These are phyloP conservation scores for Zygotorulaspora sp. DNA, from an alignment of 805 yeast species.

Conservation along the genomic window DNA sequence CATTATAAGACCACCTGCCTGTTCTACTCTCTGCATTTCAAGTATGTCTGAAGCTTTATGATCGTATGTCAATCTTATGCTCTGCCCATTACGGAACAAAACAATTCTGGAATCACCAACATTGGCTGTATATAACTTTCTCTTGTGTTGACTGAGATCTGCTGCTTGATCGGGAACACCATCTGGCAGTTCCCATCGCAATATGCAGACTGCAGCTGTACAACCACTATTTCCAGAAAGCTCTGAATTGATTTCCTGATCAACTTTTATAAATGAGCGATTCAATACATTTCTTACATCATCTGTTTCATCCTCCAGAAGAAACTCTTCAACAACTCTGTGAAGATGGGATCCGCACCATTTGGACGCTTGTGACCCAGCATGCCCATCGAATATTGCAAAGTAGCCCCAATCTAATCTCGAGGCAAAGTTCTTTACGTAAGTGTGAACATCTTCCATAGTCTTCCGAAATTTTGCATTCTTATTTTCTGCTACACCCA, in stretches of 20 bases:
- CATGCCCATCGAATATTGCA: conserved; percentile 96
- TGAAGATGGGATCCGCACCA: conserved; percentile 92
- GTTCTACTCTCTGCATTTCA: conserved; percentile 71
- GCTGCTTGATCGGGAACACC: conserved; percentile 20
- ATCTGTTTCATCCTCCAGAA: conserved; percentile 43
- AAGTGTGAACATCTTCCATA: conserved; percentile 96
- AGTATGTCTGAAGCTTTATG: conserved; percentile 83
- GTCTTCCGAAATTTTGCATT: conserved; percentile 75
- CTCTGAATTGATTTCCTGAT: conserved; percentile 55
- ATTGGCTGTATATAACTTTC: conserved; percentile 88
- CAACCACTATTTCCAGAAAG: conserved; percentile 78
- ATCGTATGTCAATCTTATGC: conserved; percentile 81
- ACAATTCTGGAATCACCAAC: conserved; percentile 92
- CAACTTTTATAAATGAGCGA: conserved; percentile 71
- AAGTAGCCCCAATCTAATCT: conserved; percentile 89
- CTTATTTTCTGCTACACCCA: conserved; percentile 89
- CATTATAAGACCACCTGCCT: conserved; percentile 81
- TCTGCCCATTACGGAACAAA: conserved; percentile 65
- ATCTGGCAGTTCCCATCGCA: conserved; percentile 70
- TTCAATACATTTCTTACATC: conserved; percentile 65
- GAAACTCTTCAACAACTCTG: conserved; percentile 54
- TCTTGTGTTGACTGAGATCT: conserved; percentile 43
- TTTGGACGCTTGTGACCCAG: conserved; percentile 87
- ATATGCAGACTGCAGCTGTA: conserved; percentile 90
- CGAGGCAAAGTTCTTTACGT: conserved; percentile 89